phyloP scores from a whole-genome alignment of 441 rosid genomes.

The Manihot esculenta region DNA sequence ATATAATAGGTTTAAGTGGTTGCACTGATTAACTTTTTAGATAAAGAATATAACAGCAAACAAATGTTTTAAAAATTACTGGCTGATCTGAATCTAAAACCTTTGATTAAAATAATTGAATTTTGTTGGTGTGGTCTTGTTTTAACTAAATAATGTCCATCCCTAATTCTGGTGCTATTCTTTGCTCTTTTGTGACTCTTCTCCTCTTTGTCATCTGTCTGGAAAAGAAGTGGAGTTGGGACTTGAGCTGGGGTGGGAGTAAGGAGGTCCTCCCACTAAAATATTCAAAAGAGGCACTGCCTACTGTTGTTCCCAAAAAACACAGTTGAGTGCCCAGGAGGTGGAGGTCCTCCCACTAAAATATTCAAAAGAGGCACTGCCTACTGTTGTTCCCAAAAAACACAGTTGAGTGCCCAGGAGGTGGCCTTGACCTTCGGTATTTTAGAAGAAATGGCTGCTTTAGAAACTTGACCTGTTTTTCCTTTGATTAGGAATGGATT shows the following conservation, averaged over 20 bases:
- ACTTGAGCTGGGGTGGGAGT: not conserved
- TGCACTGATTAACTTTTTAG: no score
- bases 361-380: not conserved
- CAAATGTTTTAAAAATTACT: no score
- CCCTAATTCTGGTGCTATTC: not conserved
- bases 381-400: not conserved
- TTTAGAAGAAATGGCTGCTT: conserved; percentile 9
- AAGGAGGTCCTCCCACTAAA: not conserved
- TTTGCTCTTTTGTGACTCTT: not conserved
- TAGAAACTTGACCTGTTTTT: not conserved
- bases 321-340: not conserved
- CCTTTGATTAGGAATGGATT: not conserved
- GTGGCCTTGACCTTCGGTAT: not conserved
- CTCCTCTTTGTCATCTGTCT: not conserved
- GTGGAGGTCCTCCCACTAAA: no score
- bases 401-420: not conserved
- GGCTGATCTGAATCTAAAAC: no score
- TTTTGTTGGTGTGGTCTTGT: no score
- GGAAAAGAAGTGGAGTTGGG: not conserved
- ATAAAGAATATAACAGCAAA: no score
- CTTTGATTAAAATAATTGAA: no score
- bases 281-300: not conserved
- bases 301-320: not conserved
- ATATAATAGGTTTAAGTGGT: no score
- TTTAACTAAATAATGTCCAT: no score